A percentile compares a stretch with the other conserved stretches of the same genome.
Evolutionary conservation across 2,329 filamentous ascomycete species (phyloP).

Genomic region (Scytalidium lignicola): DNA sequence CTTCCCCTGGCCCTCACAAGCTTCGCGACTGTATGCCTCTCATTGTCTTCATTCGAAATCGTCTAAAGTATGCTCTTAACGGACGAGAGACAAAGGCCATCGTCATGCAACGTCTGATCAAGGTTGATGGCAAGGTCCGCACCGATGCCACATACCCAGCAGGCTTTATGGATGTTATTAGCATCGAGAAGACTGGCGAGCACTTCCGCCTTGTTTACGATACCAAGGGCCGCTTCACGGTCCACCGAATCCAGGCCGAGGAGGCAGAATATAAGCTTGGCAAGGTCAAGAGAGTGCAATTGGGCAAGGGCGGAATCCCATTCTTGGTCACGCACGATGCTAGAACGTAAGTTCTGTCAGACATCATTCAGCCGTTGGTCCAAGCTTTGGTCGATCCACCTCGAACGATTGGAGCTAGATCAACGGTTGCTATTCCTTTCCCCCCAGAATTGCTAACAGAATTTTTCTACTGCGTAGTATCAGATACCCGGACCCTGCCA

Average conservation of each 20-base stretch:
- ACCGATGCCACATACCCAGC: constrained; percentile 97
- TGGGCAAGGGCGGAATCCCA: constrained; percentile 99
- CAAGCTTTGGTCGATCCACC: constrained; percentile 80
- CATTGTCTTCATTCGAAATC: constrained; percentile 95
- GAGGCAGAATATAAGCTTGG: constrained; percentile 99
- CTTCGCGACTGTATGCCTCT: constrained; percentile 97
- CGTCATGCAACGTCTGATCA: constrained; percentile 99
- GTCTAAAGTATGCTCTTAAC: constrained; percentile 99
- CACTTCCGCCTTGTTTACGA: constrained; percentile 99
- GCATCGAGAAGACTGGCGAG: constrained; percentile 99
- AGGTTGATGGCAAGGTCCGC: constrained; percentile 99
- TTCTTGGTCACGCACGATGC: constrained; percentile 99
- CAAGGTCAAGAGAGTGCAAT: constrained; percentile 99
- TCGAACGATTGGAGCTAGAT: constrained; percentile 25
- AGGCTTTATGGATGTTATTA: constrained; percentile 99
- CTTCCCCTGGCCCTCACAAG: constrained; percentile 93
- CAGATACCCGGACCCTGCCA: constrained; percentile 95
- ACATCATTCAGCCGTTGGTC: constrained; percentile 99
- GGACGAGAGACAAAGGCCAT: constrained; percentile 95
- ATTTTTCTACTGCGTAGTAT: constrained; percentile 58
- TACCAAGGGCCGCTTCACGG: constrained; percentile 99
- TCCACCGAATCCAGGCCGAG: constrained; percentile 97
- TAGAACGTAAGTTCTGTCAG: constrained; percentile 97
- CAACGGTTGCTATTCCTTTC: constrained; percentile 27
- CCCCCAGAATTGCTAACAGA: constrained; percentile 27